phyloP scores from a whole-genome alignment of 192 early-diverging fungal genomes.

The Chytriomyces sp. region DNA sequence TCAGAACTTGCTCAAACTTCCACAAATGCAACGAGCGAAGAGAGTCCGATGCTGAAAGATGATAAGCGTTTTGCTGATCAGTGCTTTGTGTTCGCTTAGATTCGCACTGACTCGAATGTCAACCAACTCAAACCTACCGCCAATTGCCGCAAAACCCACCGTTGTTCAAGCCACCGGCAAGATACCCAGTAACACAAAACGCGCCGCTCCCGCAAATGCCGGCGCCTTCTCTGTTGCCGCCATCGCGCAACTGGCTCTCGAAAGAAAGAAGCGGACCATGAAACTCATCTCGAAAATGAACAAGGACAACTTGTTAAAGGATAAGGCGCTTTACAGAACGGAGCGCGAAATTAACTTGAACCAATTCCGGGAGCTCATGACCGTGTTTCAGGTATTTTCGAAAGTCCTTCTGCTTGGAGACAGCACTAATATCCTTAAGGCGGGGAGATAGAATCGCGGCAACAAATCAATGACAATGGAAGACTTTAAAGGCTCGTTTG shows the following conservation, averaged over 20 bases:
- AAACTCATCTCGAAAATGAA: constrained; percentile 37
- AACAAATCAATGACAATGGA: constrained; percentile 38
- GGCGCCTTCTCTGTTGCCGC: constrained; percentile 5
- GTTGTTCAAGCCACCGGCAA: too few relatives aligned
- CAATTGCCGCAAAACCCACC: too few relatives aligned
- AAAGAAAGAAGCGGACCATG: constrained; percentile 32
- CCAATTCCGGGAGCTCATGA: constrained; percentile 58
- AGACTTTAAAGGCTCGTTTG: constrained; percentile 59
- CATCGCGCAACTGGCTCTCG: constrained; percentile 33
- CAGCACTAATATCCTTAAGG: not conserved
- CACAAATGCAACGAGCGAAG: too few relatives aligned
- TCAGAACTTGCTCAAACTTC: too few relatives aligned
- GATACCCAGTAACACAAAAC: too few relatives aligned
- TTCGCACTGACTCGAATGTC: too few relatives aligned
- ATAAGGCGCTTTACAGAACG: constrained; percentile 51
- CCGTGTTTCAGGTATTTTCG: constrained; percentile 50
- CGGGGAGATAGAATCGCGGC: constrained; percentile 11
- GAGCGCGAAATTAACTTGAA: constrained; percentile 59
- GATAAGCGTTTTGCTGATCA: too few relatives aligned
- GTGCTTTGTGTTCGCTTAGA: too few relatives aligned
- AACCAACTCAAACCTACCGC: too few relatives aligned
- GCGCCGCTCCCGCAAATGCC: too few relatives aligned
- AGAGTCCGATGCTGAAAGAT: too few relatives aligned
- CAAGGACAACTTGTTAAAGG: constrained; percentile 50
- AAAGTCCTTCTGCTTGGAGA: not conserved